Evolutionary conservation across 805 yeast species (phyloP).

Genomic region (Teunomyces lycoperdinae): DNA sequence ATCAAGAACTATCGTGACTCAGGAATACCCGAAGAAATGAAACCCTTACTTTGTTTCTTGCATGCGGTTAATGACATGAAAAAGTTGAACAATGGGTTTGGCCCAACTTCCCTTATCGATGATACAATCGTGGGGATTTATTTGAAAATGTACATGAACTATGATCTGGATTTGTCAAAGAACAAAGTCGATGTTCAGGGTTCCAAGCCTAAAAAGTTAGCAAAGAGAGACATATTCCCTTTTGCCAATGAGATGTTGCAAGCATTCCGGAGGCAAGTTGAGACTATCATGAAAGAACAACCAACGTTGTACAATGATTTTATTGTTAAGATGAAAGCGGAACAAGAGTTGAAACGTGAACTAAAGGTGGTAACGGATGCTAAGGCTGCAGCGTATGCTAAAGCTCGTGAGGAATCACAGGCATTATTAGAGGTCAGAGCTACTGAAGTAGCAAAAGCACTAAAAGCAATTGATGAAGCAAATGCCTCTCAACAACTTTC

Average conservation of each 20-base stretch:
- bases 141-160: conserved; percentile 43
- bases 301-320: conserved; percentile 31
- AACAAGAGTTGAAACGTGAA: not conserved
- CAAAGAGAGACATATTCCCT: conserved; percentile 43
- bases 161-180: conserved; percentile 3
- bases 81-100: conserved; percentile 75
- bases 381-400: not conserved
- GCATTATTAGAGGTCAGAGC: not conserved
- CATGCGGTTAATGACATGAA: conserved; percentile 58
- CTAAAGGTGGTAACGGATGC: not conserved
- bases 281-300: conserved; percentile 24
- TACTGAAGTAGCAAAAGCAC: not conserved
- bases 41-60: conserved; percentile 42
- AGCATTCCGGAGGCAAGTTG: conserved; percentile 27
- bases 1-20: conserved; percentile 21
- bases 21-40: conserved; percentile 38
- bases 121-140: conserved; percentile 66
- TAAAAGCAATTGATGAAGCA: not conserved
- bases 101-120: conserved; percentile 72
- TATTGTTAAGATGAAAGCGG: not conserved
- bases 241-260: conserved; percentile 34
- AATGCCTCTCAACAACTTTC: not conserved
- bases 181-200: conserved; percentile 22
- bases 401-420: not conserved
- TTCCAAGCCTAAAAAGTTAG: conserved; percentile 32